Base-by-base conservation (phyloP, 164 flowering plant genomes). In the Macadamia tetraphylla region DNA sequence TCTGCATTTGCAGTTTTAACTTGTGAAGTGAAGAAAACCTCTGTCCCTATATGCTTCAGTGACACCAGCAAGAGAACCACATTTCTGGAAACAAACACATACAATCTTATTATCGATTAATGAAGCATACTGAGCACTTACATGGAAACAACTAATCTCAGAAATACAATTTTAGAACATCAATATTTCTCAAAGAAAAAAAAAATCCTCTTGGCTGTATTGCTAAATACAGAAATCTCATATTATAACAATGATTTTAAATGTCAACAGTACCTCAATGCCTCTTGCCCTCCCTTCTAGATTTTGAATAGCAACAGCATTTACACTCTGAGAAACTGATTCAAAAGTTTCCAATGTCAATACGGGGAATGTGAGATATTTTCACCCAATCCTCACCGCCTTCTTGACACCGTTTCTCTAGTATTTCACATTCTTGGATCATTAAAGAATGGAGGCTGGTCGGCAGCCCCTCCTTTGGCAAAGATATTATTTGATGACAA, bases 331-430 rank as follows among this genome's bases (percentile, higher is more conserved):
- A 23, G 30, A 57, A 57, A 18, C 15, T 57, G 59, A n/a, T 6
- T 57, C 29, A 57, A 57, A 57, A 18, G 18, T 1, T 0, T 0
- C 23, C 30, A 59, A 63, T 63, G 18, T 18, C 1, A 42, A 17
- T 62, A 49, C n/a, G 9, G 17, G 65, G 65, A 44, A 62, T 42
- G 29, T 63, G 66, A 63, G 66, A 49, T 18, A 63, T 46, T 32
- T 44, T 63, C 11, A 13, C 23, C 53, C 66, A 63, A 63, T 63
- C 66, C 23, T 63, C 66, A 3, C 66, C 55, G 2, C 66, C 53
- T 63, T 23, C 53, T 63, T 18, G 17, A 46, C 66, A 44, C 32
- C 55, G 40, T 63, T 18, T 46, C 55, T 46, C 31, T 48, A 44
- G 53, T n/a, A 63, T 18, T 10, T 63, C 14, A 46, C 53, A 63